phyloP scores from a whole-genome alignment of 306 rosid species.

The Cucurbita moschata region DNA sequence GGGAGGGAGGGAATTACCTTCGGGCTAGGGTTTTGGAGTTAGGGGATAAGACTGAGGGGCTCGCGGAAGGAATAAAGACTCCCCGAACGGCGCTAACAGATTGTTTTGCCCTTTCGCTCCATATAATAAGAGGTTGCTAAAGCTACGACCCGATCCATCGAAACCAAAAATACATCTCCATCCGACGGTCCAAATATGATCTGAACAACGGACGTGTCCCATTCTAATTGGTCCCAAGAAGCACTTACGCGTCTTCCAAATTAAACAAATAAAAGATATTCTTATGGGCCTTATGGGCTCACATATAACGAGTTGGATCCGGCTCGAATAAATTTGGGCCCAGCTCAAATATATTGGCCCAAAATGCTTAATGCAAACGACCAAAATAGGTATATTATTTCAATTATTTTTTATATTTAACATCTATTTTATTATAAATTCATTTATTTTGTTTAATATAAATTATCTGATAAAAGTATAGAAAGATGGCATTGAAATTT shows the following conservation, averaged over 20 bases:
- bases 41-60: not conserved
- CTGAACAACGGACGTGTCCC: not conserved
- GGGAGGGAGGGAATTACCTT: not conserved
- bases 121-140: not conserved
- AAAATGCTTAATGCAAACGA: not conserved
- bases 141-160: not conserved
- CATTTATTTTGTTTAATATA: too few relatives aligned
- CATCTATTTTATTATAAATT: too few relatives aligned
- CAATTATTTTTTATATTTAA: too few relatives aligned
- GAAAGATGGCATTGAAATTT: too few relatives aligned
- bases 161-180: not conserved
- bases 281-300: not conserved
- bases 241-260: not conserved
- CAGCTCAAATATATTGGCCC: not conserved
- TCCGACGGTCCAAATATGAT: not conserved
- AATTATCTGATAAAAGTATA: too few relatives aligned
- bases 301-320: not conserved
- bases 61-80: not conserved
- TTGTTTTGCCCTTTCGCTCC: not conserved
- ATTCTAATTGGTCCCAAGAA: not conserved
- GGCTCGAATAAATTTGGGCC: not conserved
- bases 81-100: slow-evolving; percentile 2
- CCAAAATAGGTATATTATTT: too few relatives aligned
- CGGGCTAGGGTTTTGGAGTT: slow-evolving; percentile 1
- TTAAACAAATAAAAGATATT: not conserved